These are phyloP conservation scores for Paecilomyces formosus DNA, from an alignment of 2,329 filamentous ascomycete species.

Conservation along the genomic window DNA sequence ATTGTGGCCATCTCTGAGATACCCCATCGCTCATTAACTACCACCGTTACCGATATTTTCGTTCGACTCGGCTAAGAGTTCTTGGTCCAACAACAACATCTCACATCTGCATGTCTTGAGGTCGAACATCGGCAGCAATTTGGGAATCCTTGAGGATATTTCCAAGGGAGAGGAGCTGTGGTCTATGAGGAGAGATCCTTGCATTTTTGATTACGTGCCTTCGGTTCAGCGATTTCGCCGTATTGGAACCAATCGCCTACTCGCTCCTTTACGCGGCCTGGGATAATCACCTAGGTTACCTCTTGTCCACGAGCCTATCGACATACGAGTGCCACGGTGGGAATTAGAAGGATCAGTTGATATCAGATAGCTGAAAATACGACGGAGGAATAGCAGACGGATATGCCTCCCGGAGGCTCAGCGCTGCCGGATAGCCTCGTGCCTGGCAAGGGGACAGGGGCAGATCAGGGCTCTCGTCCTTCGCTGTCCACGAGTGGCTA, in stretches of 20 bases:
- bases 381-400: conserved; percentile 9
- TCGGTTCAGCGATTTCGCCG: neutral
- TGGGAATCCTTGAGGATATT: neutral
- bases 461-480: conserved; percentile 22
- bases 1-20: neutral
- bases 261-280: neutral
- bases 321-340: neutral
- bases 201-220: neutral
- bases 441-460: conserved; percentile 33
- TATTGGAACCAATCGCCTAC: neutral
- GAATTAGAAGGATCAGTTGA: neutral
- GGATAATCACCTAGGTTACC: neutral
- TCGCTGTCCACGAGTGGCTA: conserved; percentile 29
- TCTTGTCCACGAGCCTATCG: neutral
- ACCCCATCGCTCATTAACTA: neutral
- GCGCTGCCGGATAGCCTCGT: conserved; percentile 34
- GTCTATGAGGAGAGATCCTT: neutral
- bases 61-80: neutral
- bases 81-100: neutral
- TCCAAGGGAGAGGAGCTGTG: neutral
- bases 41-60: neutral
- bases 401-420: conserved; percentile 36
- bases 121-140: neutral
- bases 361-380: neutral
- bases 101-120: neutral